phyloP scores from a whole-genome alignment of 2,329 filamentous ascomycete species.

The Tympanopsis confertula region DNA sequence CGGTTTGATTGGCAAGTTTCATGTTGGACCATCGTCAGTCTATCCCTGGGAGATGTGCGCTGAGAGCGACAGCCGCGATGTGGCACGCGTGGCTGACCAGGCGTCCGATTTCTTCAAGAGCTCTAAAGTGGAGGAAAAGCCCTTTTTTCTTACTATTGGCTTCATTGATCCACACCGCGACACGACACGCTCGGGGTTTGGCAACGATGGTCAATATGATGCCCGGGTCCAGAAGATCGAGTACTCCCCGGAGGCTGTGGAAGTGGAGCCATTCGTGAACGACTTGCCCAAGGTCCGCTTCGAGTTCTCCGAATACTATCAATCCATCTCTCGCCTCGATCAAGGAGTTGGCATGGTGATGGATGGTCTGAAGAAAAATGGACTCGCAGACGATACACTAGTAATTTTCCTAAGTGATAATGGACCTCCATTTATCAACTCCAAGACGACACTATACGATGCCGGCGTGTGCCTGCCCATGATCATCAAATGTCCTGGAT shows the following conservation, averaged over 20 bases:
- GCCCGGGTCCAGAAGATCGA: conserved; percentile 9
- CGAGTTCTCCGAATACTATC: conserved; percentile 29
- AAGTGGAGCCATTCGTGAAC: conserved; percentile 25
- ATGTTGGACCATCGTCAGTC: conserved; percentile 25
- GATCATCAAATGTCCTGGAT: conserved; percentile 22
- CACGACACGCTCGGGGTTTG: conserved; percentile 25
- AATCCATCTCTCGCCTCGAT: conserved; percentile 27
- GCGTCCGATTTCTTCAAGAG: conserved; percentile 23
- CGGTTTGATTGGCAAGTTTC: conserved; percentile 34
- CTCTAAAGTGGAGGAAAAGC: conserved; percentile 13
- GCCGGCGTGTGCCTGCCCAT: conserved; percentile 30
- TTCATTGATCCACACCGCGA: conserved; percentile 34
- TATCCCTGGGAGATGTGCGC: conserved; percentile 29
- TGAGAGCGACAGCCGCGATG: conserved; percentile 29
- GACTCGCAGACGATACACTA: conserved; percentile 22
- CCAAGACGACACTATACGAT: conserved; percentile 36
- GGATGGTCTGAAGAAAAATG: conserved; percentile 15
- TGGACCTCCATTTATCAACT: conserved; percentile 35
- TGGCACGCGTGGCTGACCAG: conserved; percentile 23
- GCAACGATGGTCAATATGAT: conserved; percentile 21
- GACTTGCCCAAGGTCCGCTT: conserved; percentile 24
- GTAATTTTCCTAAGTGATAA: conserved; percentile 36
- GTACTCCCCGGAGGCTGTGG: conserved; percentile 19
- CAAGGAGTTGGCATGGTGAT: conserved; percentile 27
- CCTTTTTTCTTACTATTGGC: conserved; percentile 32